Evolutionary conservation across 1,284 basidiomycete species (phyloP).

Genomic region (Trichosporon asahii): DNA sequence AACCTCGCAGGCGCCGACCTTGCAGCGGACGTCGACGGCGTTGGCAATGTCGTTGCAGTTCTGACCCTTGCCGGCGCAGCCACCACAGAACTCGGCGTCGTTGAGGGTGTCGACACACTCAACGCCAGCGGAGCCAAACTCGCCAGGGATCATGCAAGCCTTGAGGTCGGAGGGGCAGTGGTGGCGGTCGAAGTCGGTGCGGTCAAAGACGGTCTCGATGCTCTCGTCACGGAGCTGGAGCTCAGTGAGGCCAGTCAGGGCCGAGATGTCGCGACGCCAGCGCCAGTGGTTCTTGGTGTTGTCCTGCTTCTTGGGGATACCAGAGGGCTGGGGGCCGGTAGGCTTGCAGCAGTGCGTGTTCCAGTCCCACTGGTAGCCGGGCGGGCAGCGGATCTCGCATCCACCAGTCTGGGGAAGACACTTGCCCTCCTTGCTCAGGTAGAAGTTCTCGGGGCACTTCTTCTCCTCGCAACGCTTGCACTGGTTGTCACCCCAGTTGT

Average conservation of each 20-base stretch:
- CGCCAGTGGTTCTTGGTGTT: background rate
- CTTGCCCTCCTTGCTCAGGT: slow-evolving; percentile 7
- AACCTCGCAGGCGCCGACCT: slow-evolving; percentile 61
- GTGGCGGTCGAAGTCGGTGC: slow-evolving; percentile 24
- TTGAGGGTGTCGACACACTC: slow-evolving; percentile 52
- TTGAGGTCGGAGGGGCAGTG: slow-evolving; percentile 40
- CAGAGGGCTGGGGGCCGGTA: slow-evolving; percentile 16
- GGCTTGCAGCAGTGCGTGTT: slow-evolving; percentile 30
- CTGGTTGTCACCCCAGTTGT: background rate
- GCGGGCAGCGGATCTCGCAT: background rate
- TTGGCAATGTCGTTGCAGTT: slow-evolving; percentile 66
- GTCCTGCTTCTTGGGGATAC: slow-evolving; percentile 1
- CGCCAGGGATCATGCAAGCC: slow-evolving; percentile 37
- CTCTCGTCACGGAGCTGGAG: slow-evolving; percentile 28
- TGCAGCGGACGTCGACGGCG: slow-evolving; percentile 67
- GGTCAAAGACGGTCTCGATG: slow-evolving; percentile 35
- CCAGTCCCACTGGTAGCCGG: slow-evolving; percentile 1
- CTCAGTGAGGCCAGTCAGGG: slow-evolving; percentile 20
- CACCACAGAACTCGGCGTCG: slow-evolving; percentile 61
- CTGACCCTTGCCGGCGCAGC: slow-evolving; percentile 64
- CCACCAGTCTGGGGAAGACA: slow-evolving; percentile 2
- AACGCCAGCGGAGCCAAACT: slow-evolving; percentile 39
- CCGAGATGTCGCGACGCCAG: slow-evolving; percentile 26
- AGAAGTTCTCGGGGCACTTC: slow-evolving; percentile 10
- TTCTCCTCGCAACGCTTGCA: slow-evolving; percentile 13